These are phyloP conservation scores for Dendrobium huoshanense DNA, from an alignment of 106 monocot species.

Conservation along the genomic window DNA sequence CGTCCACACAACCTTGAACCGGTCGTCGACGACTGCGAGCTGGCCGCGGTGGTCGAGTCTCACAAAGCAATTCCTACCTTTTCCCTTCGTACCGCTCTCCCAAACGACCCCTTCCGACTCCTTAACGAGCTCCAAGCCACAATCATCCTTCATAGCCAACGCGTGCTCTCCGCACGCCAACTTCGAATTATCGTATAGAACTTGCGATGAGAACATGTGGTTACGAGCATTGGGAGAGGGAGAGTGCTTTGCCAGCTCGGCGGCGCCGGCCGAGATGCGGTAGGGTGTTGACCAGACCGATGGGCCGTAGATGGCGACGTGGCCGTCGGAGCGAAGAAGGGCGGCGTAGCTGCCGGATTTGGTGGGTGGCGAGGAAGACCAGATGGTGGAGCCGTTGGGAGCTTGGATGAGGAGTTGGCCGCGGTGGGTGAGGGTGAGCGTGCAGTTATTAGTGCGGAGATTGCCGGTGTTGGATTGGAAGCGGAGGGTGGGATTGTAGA, in stretches of 20 bases:
- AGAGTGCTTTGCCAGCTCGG: neutral
- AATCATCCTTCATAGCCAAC: neutral
- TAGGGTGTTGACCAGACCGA: slow-evolving; percentile 4
- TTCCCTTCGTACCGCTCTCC: slow-evolving; percentile 2
- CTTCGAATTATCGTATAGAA: slow-evolving; percentile 1
- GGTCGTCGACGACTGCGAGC: neutral
- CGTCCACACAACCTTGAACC: neutral
- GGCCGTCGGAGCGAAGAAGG: slow-evolving; percentile 23
- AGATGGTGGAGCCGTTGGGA: slow-evolving; percentile 11
- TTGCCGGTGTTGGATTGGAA: slow-evolving; percentile 12
- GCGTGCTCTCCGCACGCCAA: neutral
- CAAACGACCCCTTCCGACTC: neutral
- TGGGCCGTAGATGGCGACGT: slow-evolving; percentile 25
- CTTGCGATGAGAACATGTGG: neutral
- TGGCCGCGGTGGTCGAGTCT: slow-evolving; percentile 10
- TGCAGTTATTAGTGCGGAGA: slow-evolving; percentile 11
- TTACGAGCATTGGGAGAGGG: neutral
- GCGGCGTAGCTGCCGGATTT: slow-evolving; percentile 17
- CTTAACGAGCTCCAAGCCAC: neutral
- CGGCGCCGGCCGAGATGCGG: neutral
- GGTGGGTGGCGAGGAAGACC: neutral
- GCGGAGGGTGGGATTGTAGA: slow-evolving; percentile 13
- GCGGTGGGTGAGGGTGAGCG: slow-evolving; percentile 13
- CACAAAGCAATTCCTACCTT: neutral
- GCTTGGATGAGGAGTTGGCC: slow-evolving; percentile 19